Percentiles rank a stretch among this genome's conserved stretches.
Evolutionary conservation across 148 eudicot species (phyloP).

Genomic region (Cornus kousa): DNA sequence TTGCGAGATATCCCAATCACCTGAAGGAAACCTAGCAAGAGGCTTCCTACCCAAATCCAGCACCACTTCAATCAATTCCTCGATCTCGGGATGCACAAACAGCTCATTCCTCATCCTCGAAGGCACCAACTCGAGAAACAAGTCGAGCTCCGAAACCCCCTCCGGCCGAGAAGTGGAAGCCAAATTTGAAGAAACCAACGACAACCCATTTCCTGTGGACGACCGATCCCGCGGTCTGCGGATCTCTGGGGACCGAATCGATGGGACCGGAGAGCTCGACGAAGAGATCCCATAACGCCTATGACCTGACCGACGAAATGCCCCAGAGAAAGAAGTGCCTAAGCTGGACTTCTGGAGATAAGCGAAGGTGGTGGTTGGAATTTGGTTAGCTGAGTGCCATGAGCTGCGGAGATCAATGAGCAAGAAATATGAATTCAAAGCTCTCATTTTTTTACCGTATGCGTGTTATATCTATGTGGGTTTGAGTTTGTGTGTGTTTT

Average conservation of each 20-base stretch:
- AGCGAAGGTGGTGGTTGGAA: conserved; percentile 48
- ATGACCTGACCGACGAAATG: conserved; percentile 72
- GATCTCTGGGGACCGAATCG: conserved; percentile 57
- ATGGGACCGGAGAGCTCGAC: conserved; percentile 33
- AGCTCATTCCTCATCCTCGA: conserved; percentile 64
- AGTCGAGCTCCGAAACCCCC: conserved; percentile 59
- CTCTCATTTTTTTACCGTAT: conserved; percentile 45
- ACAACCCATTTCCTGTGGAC: conserved; percentile 52
- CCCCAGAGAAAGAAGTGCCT: conserved; percentile 41
- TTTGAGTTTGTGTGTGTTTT: too few species aligned
- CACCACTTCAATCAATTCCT: conserved; percentile 77
- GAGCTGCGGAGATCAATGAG: conserved; percentile 72
- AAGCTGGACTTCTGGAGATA: conserved; percentile 29
- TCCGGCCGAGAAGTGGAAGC: conserved; percentile 32
- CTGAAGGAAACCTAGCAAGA: conserved; percentile 87
- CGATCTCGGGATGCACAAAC: conserved; percentile 58
- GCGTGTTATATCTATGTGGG: background rate
- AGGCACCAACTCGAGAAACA: conserved; percentile 85
- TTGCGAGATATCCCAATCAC: conserved; percentile 88
- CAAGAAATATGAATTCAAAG: conserved; percentile 63
- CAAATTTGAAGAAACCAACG: conserved; percentile 33
- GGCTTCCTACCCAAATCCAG: conserved; percentile 96
- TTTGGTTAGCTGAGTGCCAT: conserved; percentile 49
- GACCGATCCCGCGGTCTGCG: conserved; percentile 72
- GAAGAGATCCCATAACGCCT: conserved; percentile 31